Evolutionary conservation across 345 rosid species (phyloP), one percentile per base, ranked within the genome.

Genomic region (Bretschneidera sinensis): DNA sequence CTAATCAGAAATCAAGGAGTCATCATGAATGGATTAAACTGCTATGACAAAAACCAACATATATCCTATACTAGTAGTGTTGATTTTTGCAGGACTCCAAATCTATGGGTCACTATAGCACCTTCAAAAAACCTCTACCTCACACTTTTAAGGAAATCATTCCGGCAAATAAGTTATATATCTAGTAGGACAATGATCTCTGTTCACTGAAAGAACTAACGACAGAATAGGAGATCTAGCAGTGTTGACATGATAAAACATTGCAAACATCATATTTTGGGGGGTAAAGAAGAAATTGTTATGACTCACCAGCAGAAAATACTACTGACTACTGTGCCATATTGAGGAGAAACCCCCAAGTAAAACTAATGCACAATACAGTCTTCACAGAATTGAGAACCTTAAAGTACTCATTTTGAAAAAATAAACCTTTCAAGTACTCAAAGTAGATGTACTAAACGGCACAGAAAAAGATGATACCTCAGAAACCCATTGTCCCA

Each of bases 401-500:
- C 4, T 31, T 31, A 31, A 4, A 31, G 9, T 31, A 8, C 8
- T 8, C 8, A 3, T 8, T 28, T 28, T 3, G 33, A 8, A 28
- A 8, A 28, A 28, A 2, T 28, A 2, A 28, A 28, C 3, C 33
- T 8, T 28, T 28, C 5, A 2, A 28, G 8, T 28, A 28, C 33
- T 28, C 45, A 39, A 39, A 9, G 45, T 13, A n/a, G 9, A 39
- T 1, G 45, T 11, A 14, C 45, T 11, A 39, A 39, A 7, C 11
- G 15, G 33, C 33, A 2, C 33, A 28, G 48, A 65, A 28, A 35
- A 74, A 56, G 43, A 17, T 25, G 31, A 59, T 82, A 94, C 99
- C 97, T 94, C 99, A 48, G 97, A 94, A 71, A 94, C 97, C 97
- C 97, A 94, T 52, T 94, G 99, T 59, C 99, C 99, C 73, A 94